Evolutionary conservation across 805 yeast genomes (phyloP).

Genomic region (Candida glaebosa): DNA sequence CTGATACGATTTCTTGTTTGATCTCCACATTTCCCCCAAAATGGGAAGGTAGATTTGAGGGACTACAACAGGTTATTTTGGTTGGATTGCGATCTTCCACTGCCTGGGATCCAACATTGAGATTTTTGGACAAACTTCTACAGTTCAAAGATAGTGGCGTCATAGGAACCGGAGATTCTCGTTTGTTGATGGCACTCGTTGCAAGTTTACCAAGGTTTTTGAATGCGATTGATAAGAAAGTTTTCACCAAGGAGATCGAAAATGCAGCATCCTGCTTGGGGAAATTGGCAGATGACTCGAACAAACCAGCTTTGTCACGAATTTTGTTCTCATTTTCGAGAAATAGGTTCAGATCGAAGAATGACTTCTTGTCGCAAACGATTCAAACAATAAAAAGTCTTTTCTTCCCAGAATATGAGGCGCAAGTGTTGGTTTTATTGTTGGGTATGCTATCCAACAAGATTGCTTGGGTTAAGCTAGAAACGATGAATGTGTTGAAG

Average conservation of each 20-base stretch:
- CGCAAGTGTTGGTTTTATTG: slow-evolving; percentile 69
- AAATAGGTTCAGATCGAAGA: slow-evolving; percentile 80
- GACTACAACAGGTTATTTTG: slow-evolving; percentile 74
- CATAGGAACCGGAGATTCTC: slow-evolving; percentile 65
- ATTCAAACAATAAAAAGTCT: slow-evolving; percentile 62
- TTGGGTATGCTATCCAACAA: slow-evolving; percentile 78
- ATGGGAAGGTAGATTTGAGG: slow-evolving; percentile 95
- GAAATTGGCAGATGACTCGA: slow-evolving; percentile 55
- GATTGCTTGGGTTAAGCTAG: slow-evolving; percentile 73
- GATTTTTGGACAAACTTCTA: slow-evolving; percentile 69
- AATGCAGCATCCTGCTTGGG: slow-evolving; percentile 46
- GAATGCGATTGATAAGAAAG: slow-evolving; percentile 63
- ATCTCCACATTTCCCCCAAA: slow-evolving; percentile 86
- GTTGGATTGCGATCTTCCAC: slow-evolving; percentile 80
- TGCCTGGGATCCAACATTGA: slow-evolving; percentile 74
- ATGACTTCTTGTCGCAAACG: slow-evolving; percentile 82
- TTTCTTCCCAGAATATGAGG: slow-evolving; percentile 73
- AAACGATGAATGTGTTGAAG: slow-evolving; percentile 73
- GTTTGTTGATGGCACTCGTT: slow-evolving; percentile 69
- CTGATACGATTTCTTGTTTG: slow-evolving; percentile 78
- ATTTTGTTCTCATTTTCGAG: slow-evolving; percentile 75
- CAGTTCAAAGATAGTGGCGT: slow-evolving; percentile 67
- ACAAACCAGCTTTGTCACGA: slow-evolving; percentile 59
- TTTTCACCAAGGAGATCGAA: slow-evolving; percentile 45
- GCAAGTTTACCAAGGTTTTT: slow-evolving; percentile 82